These are phyloP conservation scores for Lophiotrema nucula DNA, from an alignment of 495 filamentous ascomycete genomes.

Conservation along the genomic window DNA sequence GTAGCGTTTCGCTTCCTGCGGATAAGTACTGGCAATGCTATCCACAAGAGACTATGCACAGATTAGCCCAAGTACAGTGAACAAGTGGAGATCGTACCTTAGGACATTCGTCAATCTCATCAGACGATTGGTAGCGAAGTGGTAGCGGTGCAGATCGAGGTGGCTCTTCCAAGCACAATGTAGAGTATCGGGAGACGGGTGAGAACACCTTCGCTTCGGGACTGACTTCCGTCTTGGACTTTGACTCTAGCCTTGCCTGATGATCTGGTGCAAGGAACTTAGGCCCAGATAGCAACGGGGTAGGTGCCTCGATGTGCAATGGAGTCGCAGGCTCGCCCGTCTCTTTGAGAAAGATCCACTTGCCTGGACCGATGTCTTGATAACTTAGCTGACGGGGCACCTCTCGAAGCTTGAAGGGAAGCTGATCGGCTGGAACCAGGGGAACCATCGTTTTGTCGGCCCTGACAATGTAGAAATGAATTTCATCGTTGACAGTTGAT, in stretches of 20 bases:
- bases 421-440: slow-evolving; percentile 13
- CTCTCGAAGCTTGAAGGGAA: slow-evolving; percentile 6
- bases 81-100: too few relatives aligned
- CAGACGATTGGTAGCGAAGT: too few relatives aligned
- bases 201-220: too few relatives aligned
- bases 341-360: slow-evolving; percentile 8
- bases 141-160: too few relatives aligned
- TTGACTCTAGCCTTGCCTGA: too few relatives aligned
- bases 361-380: neutral
- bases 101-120: too few relatives aligned
- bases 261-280: slow-evolving; percentile 2
- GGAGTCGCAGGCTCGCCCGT: neutral
- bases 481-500: neutral
- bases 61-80: too few relatives aligned
- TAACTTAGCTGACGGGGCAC: slow-evolving; percentile 9
- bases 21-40: slow-evolving; percentile 10
- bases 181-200: too few relatives aligned
- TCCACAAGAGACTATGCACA: slow-evolving; percentile 2
- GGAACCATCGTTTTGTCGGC: slow-evolving; percentile 9
- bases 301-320: neutral
- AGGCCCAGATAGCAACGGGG: neutral
- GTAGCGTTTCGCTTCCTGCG: slow-evolving; percentile 4
- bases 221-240: too few relatives aligned
- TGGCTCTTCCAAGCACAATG: too few relatives aligned
- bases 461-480: slow-evolving; percentile 9